A percentile compares a stretch with the other conserved stretches of the same genome.
These are phyloP conservation scores for Chrysanthemum lavandulifolium DNA, from an alignment of 129 eudicot genomes.

Conservation along the genomic window DNA sequence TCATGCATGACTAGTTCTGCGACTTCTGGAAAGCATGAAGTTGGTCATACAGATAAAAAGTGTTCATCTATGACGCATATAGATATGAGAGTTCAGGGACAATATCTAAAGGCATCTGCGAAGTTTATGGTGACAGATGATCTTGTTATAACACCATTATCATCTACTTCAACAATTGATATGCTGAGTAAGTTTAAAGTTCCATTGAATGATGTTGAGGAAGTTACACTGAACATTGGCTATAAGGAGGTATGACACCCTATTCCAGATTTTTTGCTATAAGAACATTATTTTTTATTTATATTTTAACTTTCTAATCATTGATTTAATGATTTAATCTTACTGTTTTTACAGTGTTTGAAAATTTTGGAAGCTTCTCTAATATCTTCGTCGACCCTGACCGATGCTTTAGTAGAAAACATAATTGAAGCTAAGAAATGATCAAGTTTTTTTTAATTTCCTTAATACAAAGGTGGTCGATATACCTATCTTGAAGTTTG, in stretches of 20 bases:
- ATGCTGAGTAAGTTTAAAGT: not conserved
- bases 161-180: not conserved
- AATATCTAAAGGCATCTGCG: not conserved
- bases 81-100: not conserved
- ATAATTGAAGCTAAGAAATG: not conserved
- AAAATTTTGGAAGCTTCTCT: slow-evolving; percentile 10
- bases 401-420: not conserved
- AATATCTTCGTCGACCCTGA: slow-evolving; percentile 1
- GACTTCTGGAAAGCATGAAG: too few species aligned
- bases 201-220: slow-evolving; percentile 2
- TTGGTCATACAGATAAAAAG: too few species aligned
- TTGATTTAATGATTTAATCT: too few species aligned
- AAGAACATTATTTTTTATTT: too few species aligned
- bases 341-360: slow-evolving; percentile 14
- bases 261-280: too few species aligned
- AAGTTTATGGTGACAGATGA: not conserved
- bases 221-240: not conserved
- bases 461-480: not conserved
- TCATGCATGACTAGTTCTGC: too few species aligned
- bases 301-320: too few species aligned
- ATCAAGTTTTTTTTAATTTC: too few species aligned
- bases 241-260: not conserved
- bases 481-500: too few species aligned
- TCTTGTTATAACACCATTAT: not conserved
- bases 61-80: not conserved